phyloP scores from a whole-genome alignment of 1,284 basidiomycete genomes.

The Cutaneotrichosporon dermatis region DNA sequence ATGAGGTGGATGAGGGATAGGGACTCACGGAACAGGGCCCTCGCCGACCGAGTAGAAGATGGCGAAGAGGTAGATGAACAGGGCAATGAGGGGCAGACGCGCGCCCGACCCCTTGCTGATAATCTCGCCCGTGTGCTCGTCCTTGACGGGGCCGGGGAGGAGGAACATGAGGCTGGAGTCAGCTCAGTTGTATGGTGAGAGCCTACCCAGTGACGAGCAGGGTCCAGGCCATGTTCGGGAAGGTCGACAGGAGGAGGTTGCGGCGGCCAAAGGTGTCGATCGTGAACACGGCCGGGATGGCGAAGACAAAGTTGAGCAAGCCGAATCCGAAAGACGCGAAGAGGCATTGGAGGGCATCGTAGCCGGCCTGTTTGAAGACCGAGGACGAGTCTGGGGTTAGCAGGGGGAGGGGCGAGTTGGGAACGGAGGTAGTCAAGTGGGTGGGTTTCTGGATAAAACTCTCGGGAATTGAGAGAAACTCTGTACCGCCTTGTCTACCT shows the following conservation, averaged over 20 bases:
- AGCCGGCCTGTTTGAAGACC: conserved; percentile 59
- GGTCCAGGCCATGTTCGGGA: conserved; percentile 48
- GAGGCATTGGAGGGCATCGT: conserved; percentile 44
- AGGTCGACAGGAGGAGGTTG: conserved; percentile 62
- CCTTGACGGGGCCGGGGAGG: conserved; percentile 45
- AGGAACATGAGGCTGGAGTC: conserved; percentile 37
- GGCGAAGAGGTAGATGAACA: conserved; percentile 56
- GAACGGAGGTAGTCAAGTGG: no score
- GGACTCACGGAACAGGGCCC: conserved; percentile 62
- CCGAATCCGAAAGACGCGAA: conserved; percentile 62
- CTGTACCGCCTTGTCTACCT: no score
- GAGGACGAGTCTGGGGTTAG: conserved; percentile 52
- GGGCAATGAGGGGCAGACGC: conserved; percentile 55
- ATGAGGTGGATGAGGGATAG: no score
- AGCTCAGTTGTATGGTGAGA: no score
- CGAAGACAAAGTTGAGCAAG: conserved; percentile 43
- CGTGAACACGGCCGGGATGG: conserved; percentile 58
- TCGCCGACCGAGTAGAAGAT: conserved; percentile 54
- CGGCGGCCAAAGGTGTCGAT: conserved; percentile 64
- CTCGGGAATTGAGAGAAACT: no score
- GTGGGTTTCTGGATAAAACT: no score
- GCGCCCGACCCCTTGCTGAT: conserved; percentile 30
- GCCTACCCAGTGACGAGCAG: conserved; percentile 36
- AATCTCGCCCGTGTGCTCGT: conserved; percentile 5
- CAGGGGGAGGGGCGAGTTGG: no score